Evolutionary conservation across 345 rosid genomes (phyloP).

Genomic region (Hibiscus trionum): DNA sequence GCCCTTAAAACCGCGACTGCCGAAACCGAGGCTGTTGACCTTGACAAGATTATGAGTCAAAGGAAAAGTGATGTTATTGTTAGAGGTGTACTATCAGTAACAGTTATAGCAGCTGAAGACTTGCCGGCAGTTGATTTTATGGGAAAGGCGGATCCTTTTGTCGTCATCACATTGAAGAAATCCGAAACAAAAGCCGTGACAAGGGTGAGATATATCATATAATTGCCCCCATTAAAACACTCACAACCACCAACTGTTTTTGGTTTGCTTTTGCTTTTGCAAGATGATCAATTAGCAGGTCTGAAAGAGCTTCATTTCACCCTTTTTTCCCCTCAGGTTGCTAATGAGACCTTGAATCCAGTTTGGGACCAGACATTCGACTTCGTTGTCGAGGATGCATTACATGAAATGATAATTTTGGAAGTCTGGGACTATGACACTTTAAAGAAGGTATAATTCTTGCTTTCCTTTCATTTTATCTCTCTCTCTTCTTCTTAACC

Average conservation of each 20-base stretch:
- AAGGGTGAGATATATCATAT: conserved; percentile 37
- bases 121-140: conserved; percentile 60
- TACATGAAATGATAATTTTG: conserved; percentile 67
- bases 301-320: not conserved
- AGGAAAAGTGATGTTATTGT: conserved; percentile 57
- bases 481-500: not conserved
- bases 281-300: not conserved
- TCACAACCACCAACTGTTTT: not conserved
- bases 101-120: conserved; percentile 64
- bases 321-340: conserved; percentile 36
- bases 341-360: conserved; percentile 68
- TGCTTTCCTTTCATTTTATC: not conserved
- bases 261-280: too few species aligned
- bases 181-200: conserved; percentile 53
- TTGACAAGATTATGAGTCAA: conserved; percentile 9
- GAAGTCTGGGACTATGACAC: conserved; percentile 86
- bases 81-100: conserved; percentile 78
- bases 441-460: conserved; percentile 55
- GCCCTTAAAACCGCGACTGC: conserved; percentile 38
- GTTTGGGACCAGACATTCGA: conserved; percentile 96
- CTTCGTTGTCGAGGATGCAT: conserved; percentile 86
- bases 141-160: conserved; percentile 86
- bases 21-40: conserved; percentile 24
- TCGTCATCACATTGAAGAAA: conserved; percentile 65
- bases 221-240: not conserved